Evolutionary conservation across 306 rosid species (phyloP).

Genomic region (Acacia acuminata): DNA sequence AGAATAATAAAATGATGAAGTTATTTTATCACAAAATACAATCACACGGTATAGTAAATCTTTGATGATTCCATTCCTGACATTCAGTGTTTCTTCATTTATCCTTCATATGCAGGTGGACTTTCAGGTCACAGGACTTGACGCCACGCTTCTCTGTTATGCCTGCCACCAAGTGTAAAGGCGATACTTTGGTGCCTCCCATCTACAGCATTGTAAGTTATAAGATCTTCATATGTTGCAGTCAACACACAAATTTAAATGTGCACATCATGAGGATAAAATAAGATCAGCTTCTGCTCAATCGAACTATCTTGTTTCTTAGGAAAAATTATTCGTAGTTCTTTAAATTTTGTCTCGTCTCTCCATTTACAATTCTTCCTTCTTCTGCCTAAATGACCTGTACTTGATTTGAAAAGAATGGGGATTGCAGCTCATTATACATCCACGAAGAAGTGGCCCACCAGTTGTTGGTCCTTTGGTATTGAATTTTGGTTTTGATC

Average conservation of each 20-base stretch:
- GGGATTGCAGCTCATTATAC: too few relatives aligned
- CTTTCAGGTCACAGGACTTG: slow-evolving; percentile 84
- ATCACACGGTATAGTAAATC: not conserved
- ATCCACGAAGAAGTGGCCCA: too few relatives aligned
- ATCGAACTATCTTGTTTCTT: not conserved
- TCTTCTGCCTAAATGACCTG: slow-evolving; percentile 54
- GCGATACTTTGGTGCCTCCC: slow-evolving; percentile 57
- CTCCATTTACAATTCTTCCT: too few relatives aligned
- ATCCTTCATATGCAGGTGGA: slow-evolving; percentile 69
- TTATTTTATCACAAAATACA: not conserved
- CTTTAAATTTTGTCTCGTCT: not conserved
- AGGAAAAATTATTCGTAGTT: slow-evolving; percentile 39
- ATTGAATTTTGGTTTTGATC: too few relatives aligned
- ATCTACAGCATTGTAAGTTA: slow-evolving; percentile 72
- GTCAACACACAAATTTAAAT: not conserved
- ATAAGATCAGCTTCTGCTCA: slow-evolving; percentile 1
- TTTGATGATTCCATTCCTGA: not conserved
- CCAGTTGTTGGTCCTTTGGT: too few relatives aligned
- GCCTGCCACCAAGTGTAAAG: slow-evolving; percentile 67
- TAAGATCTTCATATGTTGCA: not conserved
- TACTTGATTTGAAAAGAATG: too few relatives aligned
- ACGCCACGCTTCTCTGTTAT: slow-evolving; percentile 85
- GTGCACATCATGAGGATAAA: not conserved
- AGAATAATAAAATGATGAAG: slow-evolving; percentile 17
- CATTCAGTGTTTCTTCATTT: slow-evolving; percentile 5